Evolutionary conservation across 2,329 filamentous ascomycete species (phyloP).

Genomic region (Chaetomium strumarium): DNA sequence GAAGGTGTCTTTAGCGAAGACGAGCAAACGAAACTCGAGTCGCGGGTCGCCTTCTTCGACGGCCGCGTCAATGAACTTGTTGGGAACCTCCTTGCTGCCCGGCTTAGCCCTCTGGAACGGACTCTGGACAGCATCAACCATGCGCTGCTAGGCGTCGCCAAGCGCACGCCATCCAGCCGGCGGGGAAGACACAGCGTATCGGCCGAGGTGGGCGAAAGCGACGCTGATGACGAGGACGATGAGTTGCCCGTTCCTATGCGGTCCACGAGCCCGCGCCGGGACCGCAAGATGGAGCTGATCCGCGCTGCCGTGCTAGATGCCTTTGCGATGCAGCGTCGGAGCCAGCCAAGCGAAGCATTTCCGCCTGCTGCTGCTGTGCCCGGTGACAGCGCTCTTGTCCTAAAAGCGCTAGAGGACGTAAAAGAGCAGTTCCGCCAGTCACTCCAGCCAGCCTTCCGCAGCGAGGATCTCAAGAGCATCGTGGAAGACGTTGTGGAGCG

Average conservation of each 20-base stretch:
- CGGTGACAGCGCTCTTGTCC: conserved; percentile 42
- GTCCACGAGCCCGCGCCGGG: conserved; percentile 70
- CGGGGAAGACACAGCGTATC: conserved; percentile 61
- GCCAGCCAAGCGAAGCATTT: conserved; percentile 30
- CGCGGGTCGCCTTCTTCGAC: conserved; percentile 83
- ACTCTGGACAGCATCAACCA: conserved; percentile 71
- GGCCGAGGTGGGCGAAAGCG: conserved; percentile 69
- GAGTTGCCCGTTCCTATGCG: conserved; percentile 55
- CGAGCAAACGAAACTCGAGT: conserved; percentile 76
- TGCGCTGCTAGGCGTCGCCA: conserved; percentile 54
- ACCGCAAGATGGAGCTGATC: conserved; percentile 79
- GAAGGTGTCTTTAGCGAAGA: conserved; percentile 77
- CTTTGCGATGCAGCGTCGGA: conserved; percentile 51
- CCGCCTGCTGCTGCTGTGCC: conserved; percentile 26
- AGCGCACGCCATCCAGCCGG: conserved; percentile 49
- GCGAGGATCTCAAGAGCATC: conserved; percentile 53
- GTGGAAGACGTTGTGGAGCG: conserved; percentile 58
- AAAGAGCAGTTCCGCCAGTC: conserved; percentile 47
- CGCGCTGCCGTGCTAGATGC: conserved; percentile 68
- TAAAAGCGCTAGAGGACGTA: conserved; percentile 62
- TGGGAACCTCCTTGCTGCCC: conserved; percentile 66
- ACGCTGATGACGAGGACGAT: conserved; percentile 92
- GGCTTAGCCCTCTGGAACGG: conserved; percentile 74
- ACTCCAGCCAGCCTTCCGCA: conserved; percentile 39
- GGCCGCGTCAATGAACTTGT: conserved; percentile 83